A percentile compares a stretch with the other conserved stretches of the same genome.
phyloP scores from a whole-genome alignment of 2,329 filamentous ascomycete genomes.

The Cercospora beticola region DNA sequence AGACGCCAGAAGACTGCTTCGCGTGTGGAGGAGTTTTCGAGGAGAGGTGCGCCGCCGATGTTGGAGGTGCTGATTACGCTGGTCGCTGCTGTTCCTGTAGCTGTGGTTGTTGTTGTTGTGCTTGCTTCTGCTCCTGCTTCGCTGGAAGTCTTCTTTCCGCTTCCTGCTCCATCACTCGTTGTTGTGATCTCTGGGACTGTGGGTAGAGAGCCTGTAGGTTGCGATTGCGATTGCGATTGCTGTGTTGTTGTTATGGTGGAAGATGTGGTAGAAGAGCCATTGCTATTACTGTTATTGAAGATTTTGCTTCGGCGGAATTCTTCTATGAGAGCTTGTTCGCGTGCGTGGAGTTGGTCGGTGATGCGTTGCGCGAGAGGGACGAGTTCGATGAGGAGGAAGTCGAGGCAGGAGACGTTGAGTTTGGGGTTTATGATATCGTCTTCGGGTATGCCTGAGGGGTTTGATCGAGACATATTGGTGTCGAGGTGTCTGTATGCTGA shows the following conservation, averaged over 20 bases:
- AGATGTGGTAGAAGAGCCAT: conserved; percentile 6
- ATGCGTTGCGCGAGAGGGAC: conserved; percentile 91
- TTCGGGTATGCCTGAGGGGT: conserved; percentile 13
- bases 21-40: conserved; percentile 70
- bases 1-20: conserved; percentile 84
- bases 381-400: conserved; percentile 93
- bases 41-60: conserved; percentile 18
- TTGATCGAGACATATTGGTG: conserved; percentile 19
- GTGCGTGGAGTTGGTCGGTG: conserved; percentile 66
- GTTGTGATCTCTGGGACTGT: not conserved
- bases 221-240: conserved; percentile 14
- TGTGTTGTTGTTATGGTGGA: conserved; percentile 17
- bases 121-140: conserved; percentile 8
- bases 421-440: conserved; percentile 34
- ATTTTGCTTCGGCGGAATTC: conserved; percentile 34
- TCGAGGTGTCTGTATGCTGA: not conserved
- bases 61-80: conserved; percentile 10
- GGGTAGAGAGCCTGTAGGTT: not conserved
- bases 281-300: conserved; percentile 24
- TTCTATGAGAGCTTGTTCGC: conserved; percentile 45
- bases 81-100: conserved; percentile 9
- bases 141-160: not conserved
- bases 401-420: conserved; percentile 78
- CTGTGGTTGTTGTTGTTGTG: conserved; percentile 10
- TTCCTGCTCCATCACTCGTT: not conserved